A percentile compares a stretch with the other conserved stretches of the same genome.
Evolutionary conservation across 2,329 filamentous ascomycete species (phyloP).

Genomic region (Verticillium zaregamsianum): DNA sequence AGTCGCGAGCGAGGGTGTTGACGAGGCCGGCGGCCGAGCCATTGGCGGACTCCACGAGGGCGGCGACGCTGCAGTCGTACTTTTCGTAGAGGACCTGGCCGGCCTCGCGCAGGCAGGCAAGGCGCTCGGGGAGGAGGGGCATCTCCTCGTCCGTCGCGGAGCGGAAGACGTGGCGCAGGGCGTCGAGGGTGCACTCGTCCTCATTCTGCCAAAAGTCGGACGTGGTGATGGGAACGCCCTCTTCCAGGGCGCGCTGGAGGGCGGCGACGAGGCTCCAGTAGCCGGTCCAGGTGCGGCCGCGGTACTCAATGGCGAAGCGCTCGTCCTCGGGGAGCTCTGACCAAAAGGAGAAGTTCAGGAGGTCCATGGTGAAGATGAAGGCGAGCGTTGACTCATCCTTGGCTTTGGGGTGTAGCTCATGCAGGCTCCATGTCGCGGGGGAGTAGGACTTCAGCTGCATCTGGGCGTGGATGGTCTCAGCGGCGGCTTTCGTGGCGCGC

Average conservation of each 20-base stretch:
- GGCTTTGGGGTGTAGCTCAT: constrained; percentile 82
- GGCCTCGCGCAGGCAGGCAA: constrained; percentile 77
- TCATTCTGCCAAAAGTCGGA: constrained; percentile 82
- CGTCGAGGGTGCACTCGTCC: constrained; percentile 69
- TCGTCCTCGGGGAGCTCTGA: constrained; percentile 66
- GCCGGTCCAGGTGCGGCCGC: constrained; percentile 79
- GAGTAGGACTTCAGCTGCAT: constrained; percentile 86
- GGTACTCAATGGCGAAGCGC: constrained; percentile 79
- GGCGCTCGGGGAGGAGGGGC: constrained; percentile 73
- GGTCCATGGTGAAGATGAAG: constrained; percentile 96
- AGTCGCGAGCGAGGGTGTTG: constrained; percentile 77
- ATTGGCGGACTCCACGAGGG: constrained; percentile 69
- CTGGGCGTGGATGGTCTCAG: constrained; percentile 69
- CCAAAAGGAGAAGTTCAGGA: constrained; percentile 98
- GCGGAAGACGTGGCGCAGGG: constrained; percentile 74
- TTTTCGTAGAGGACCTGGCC: constrained; percentile 72
- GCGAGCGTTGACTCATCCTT: constrained; percentile 77
- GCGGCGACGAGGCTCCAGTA: constrained; percentile 93
- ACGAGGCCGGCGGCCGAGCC: constrained; percentile 80
- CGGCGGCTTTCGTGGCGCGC: constrained; percentile 75
- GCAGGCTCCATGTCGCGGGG: constrained; percentile 78
- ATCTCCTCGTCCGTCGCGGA: constrained; percentile 85
- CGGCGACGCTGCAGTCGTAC: constrained; percentile 70
- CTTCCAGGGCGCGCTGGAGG: constrained; percentile 81
- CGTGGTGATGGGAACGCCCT: constrained; percentile 86